Base-by-base conservation (phyloP, 176 grass and related monocot genomes). In the Calamus simplicifolius region DNA sequence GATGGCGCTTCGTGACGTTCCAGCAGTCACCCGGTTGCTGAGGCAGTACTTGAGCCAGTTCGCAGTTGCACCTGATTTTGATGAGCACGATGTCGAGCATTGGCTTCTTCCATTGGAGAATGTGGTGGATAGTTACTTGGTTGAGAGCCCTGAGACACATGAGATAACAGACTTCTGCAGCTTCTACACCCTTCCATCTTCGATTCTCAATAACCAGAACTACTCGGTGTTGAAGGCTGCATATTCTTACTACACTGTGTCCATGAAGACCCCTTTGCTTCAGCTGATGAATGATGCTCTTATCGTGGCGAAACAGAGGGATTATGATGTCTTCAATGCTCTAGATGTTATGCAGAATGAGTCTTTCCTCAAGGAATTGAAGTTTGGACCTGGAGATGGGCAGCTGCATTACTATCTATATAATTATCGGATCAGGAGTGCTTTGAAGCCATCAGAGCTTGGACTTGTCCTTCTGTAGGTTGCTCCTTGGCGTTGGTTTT, bases 321-420 rank as follows among this genome's bases (percentile, higher is more conserved):
- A 91, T 10, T 98, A 76, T 66, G 94, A 98, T 74, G 94, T 98
- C 49, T 98, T 98, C 77, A 98, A 98, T 29, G 94, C 94, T 3
- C 87, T 98, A 12, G 85, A 98, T 77, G 88, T 86, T 23, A 98
- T 98, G 94, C 78, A 98, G 27, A 98, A 98, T 6, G 85, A 98
- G 6, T 79, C 62, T 2, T 93, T 98, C 69, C 80, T 98, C 29
- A 98, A 84, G 72, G 88, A 98, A 27, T 76, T 98, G 60, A 98
- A 98, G 70, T 98, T 98, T 73, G 94, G 94, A 13, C 88, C 88
- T 58, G 94, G 94, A 27, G 94, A 98, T 56, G 94, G 94, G 10
- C 94, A 98, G 67, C 87, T 98, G 17, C 94, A 93, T 68, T 98
- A 98, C 76, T 98, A 98, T 54, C 83, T 98, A 49, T 98, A 98